Conservation (phyloP, 805 yeast species). For the Kuraishia capsulata region DNA sequence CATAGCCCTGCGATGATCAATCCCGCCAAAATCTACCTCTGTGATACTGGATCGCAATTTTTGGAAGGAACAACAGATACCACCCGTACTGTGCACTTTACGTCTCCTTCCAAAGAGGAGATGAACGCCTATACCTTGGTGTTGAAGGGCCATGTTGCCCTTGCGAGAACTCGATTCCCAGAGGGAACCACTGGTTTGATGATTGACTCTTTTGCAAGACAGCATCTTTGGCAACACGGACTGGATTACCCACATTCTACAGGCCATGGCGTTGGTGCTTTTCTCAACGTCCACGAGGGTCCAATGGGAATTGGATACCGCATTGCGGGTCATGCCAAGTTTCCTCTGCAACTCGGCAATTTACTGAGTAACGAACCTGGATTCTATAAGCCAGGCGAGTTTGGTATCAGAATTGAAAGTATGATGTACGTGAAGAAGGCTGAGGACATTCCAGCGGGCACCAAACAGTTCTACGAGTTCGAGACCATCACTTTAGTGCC, state of each 20-base stretch:
- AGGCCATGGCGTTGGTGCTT: conserved; percentile 96
- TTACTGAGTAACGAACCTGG: conserved; percentile 57
- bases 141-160: conserved; percentile 82
- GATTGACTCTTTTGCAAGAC: conserved; percentile 78
- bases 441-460: conserved; percentile 24
- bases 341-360: conserved; percentile 41
- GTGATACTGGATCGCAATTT: conserved; percentile 90
- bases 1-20: conserved; percentile 47
- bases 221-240: conserved; percentile 73
- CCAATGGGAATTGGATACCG: conserved; percentile 76
- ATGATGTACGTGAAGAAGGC: conserved; percentile 38
- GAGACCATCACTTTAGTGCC: conserved; percentile 53
- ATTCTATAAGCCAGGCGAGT: conserved; percentile 47
- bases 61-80: conserved; percentile 95
- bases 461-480: conserved; percentile 37
- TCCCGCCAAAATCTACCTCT: conserved; percentile 57
- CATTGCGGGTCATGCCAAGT: conserved; percentile 32
- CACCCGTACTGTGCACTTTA: conserved; percentile 77
- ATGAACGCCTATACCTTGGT: conserved; percentile 71
- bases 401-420: conserved; percentile 48
- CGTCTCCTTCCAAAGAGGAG: conserved; percentile 47
- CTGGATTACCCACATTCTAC: conserved; percentile 90
- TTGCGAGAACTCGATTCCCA: conserved; percentile 75
- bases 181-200: conserved; percentile 65
- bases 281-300: conserved; percentile 87